A percentile compares a stretch with the other conserved stretches of the same genome.
Conservation (phyloP, 495 filamentous ascomycete genomes). For the Penicillium argentinense region DNA sequence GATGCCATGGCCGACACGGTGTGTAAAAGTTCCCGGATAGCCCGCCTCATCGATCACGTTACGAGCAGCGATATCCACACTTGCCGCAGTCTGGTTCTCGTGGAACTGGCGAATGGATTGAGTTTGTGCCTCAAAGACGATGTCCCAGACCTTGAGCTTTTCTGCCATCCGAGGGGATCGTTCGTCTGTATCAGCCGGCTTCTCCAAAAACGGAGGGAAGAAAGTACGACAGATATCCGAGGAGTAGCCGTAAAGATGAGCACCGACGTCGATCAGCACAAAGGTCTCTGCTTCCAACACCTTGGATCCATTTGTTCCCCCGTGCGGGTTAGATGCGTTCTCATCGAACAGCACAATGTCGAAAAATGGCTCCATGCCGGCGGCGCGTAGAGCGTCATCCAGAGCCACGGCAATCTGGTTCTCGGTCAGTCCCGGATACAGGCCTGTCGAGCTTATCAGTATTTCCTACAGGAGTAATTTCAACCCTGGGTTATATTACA, state of each 20-base stretch:
- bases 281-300: constrained; percentile 49
- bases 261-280: constrained; percentile 58
- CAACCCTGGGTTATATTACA: constrained; percentile 24
- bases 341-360: constrained; percentile 59
- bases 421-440: constrained; percentile 50
- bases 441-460: constrained; percentile 18
- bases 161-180: constrained; percentile 28
- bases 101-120: constrained; percentile 41
- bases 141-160: constrained; percentile 52
- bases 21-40: constrained; percentile 53
- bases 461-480: background rate
- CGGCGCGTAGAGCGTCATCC: constrained; percentile 46
- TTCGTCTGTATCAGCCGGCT: constrained; percentile 8
- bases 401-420: constrained; percentile 49
- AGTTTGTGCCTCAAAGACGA: constrained; percentile 52
- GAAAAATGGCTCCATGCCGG: constrained; percentile 53
- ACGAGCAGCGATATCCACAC: constrained; percentile 54
- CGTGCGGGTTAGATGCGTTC: constrained; percentile 53
- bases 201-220: constrained; percentile 39
- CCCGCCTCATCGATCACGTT: constrained; percentile 50
- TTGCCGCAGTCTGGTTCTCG: constrained; percentile 47
- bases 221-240: constrained; percentile 60
- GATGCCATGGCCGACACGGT: constrained; percentile 57
- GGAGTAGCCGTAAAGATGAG: constrained; percentile 56
- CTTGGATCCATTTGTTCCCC: constrained; percentile 50